phyloP scores from a whole-genome alignment of 192 early-diverging fungal species.

The Irineochytrium annulatum region DNA sequence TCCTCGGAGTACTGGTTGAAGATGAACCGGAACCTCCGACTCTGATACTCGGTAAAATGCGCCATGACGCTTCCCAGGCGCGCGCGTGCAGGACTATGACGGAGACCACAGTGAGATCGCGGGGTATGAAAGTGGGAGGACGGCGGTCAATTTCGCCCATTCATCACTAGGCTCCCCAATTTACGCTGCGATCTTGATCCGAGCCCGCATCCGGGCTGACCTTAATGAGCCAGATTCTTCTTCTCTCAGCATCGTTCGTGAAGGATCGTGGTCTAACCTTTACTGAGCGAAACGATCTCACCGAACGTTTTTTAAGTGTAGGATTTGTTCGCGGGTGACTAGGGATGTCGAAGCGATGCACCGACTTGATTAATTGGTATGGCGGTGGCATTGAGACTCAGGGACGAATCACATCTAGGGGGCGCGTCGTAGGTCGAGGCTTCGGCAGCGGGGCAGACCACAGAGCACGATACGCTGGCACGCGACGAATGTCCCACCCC shows the following conservation, averaged over 20 bases:
- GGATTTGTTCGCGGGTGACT: too few species aligned
- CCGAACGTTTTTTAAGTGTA: too few species aligned
- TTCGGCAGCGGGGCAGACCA: too few species aligned
- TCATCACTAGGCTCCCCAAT: not conserved
- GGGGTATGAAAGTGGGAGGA: not conserved
- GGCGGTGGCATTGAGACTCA: too few species aligned
- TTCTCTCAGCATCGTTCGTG: not conserved
- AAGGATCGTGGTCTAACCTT: not conserved
- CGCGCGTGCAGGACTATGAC: not conserved
- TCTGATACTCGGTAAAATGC: conserved; percentile 29
- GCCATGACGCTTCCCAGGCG: conserved; percentile 16
- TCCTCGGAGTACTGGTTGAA: conserved; percentile 30
- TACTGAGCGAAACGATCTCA: too few species aligned
- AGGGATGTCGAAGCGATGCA: too few species aligned
- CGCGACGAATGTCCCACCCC: too few species aligned
- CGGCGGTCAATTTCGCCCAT: not conserved
- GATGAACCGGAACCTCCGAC: conserved; percentile 30
- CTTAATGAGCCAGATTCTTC: not conserved
- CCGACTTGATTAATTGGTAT: too few species aligned
- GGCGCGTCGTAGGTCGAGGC: too few species aligned
- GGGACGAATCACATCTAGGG: too few species aligned
- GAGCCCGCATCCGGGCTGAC: not conserved
- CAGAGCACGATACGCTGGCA: too few species aligned
- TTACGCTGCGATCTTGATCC: not conserved
- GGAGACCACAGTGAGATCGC: not conserved